These are phyloP conservation scores for Suhomyces taliae DNA, from an alignment of 1,139 yeast species.

Conservation along the genomic window DNA sequence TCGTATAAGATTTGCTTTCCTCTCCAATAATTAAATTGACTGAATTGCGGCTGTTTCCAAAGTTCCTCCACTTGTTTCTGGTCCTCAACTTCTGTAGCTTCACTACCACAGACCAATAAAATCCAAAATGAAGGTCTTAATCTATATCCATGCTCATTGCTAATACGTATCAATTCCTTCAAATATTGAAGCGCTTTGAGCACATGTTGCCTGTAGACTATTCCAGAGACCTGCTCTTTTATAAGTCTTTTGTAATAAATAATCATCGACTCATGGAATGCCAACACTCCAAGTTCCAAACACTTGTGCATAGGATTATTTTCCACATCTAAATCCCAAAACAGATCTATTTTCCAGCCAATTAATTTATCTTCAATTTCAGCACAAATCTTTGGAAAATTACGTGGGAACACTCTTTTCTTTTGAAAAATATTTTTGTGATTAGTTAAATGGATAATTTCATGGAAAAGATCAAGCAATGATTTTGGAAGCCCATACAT, in stretches of 20 bases:
- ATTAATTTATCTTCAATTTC: slow-evolving; percentile 51
- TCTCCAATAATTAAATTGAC: slow-evolving; percentile 48
- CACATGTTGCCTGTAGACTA: slow-evolving; percentile 1
- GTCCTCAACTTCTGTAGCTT: slow-evolving; percentile 25
- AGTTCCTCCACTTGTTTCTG: slow-evolving; percentile 32
- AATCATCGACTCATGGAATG: slow-evolving; percentile 45
- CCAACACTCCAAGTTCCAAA: slow-evolving; percentile 34
- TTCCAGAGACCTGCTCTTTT: slow-evolving; percentile 34
- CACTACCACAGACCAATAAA: slow-evolving; percentile 49
- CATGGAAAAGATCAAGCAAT: slow-evolving; percentile 45
- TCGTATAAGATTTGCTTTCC: slow-evolving; percentile 54
- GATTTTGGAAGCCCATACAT: slow-evolving; percentile 52
- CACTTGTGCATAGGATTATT: slow-evolving; percentile 36
- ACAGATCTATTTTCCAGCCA: slow-evolving; percentile 41
- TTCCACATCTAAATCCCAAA: slow-evolving; percentile 38
- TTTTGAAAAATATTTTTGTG: slow-evolving; percentile 50
- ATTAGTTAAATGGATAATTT: slow-evolving; percentile 48
- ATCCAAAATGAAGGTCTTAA: slow-evolving; percentile 49
- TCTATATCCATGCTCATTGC: slow-evolving; percentile 7
- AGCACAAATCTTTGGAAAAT: slow-evolving; percentile 56
- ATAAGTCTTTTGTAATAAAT: slow-evolving; percentile 48
- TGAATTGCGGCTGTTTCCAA: slow-evolving; percentile 21
- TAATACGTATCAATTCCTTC: slow-evolving; percentile 25
- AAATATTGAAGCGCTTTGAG: slow-evolving; percentile 14
- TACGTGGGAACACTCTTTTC: slow-evolving; percentile 50